phyloP scores from a whole-genome alignment of 306 rosid species.

The Astragalus membranaceus region DNA sequence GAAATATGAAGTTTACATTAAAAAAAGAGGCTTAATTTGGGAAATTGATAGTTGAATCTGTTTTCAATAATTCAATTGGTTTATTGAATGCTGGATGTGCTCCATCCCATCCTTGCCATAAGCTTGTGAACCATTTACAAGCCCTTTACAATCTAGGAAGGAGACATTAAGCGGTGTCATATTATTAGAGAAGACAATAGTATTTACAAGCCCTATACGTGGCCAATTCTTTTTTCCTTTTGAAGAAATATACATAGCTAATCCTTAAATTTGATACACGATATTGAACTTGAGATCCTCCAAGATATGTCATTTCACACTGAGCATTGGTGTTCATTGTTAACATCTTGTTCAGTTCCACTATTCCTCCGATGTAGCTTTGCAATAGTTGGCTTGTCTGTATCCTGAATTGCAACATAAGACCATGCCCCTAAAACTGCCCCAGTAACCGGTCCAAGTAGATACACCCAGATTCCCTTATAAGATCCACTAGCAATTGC shows the following conservation, averaged over 20 bases:
- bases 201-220: too few relatives aligned
- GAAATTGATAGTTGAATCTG: too few relatives aligned
- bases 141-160: too few relatives aligned
- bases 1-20: too few relatives aligned
- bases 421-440: conserved; percentile 64
- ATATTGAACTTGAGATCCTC: not conserved
- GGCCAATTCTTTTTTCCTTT: too few relatives aligned
- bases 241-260: not conserved
- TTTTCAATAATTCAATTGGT: too few relatives aligned
- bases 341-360: conserved; percentile 10
- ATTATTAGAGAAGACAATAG: too few relatives aligned
- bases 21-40: too few relatives aligned
- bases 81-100: too few relatives aligned
- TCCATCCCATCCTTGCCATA: too few relatives aligned
- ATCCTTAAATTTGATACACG: not conserved
- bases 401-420: conserved; percentile 42
- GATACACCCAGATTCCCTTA: conserved; percentile 63
- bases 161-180: too few relatives aligned
- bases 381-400: conserved; percentile 18
- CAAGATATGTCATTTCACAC: conserved; percentile 15
- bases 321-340: not conserved
- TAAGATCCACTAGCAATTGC: conserved; percentile 58
- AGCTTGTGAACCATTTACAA: too few relatives aligned
- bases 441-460: conserved; percentile 61
- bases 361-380: conserved; percentile 19